Conservation (phyloP, 1,284 basidiomycete species). For the Cryptococcus hybrid region DNA sequence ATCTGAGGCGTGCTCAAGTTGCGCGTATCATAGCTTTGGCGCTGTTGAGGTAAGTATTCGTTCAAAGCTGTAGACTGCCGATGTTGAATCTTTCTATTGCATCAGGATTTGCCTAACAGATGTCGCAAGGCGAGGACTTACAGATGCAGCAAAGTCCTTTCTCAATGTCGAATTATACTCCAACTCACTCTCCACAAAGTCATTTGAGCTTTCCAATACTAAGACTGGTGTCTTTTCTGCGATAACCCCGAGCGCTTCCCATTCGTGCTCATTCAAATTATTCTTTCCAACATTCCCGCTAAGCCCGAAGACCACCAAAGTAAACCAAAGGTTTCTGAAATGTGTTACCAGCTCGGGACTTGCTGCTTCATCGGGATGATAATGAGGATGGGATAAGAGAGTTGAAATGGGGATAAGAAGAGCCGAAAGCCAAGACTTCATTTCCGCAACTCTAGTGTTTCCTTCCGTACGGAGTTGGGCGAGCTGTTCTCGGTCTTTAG, state of each 20-base stretch:
- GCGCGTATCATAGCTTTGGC: slow-evolving; percentile 69
- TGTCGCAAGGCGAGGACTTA: slow-evolving; percentile 44
- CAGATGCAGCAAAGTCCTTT: slow-evolving; percentile 79
- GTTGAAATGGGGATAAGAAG: slow-evolving; percentile 88
- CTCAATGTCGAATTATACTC: slow-evolving; percentile 92
- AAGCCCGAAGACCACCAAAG: slow-evolving; percentile 65
- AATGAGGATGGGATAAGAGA: slow-evolving; percentile 72
- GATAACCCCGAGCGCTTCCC: slow-evolving; percentile 74
- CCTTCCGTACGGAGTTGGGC: slow-evolving; percentile 26
- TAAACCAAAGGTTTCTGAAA: slow-evolving; percentile 94
- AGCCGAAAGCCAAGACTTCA: slow-evolving; percentile 80
- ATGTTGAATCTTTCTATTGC: slow-evolving; percentile 58
- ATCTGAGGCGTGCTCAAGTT: slow-evolving; percentile 78
- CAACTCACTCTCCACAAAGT: slow-evolving; percentile 83
- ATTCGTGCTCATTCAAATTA: slow-evolving; percentile 53
- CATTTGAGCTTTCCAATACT: slow-evolving; percentile 76
- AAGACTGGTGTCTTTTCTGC: slow-evolving; percentile 84
- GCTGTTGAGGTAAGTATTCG: slow-evolving; percentile 62
- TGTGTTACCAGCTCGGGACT: slow-evolving; percentile 68
- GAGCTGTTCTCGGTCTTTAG: slow-evolving; percentile 32
- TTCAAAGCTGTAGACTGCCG: slow-evolving; percentile 66
- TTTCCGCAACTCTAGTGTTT: slow-evolving; percentile 53
- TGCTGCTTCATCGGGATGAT: slow-evolving; percentile 62
- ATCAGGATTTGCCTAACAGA: neutral
- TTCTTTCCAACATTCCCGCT: slow-evolving; percentile 64